Conservation (phyloP, 176 grass and related monocot genomes). For the Avena sativa region DNA sequence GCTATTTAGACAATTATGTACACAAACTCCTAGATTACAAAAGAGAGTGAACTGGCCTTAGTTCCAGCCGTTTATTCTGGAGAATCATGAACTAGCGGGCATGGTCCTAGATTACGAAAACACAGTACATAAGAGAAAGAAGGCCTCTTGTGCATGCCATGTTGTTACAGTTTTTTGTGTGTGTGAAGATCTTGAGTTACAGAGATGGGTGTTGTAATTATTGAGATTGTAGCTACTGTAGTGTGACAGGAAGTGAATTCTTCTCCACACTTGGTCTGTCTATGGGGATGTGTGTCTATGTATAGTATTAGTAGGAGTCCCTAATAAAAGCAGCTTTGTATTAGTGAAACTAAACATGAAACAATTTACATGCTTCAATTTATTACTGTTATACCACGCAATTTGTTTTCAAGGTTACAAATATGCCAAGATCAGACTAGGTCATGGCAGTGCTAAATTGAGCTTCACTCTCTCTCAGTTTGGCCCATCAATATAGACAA, state of each 20-base stretch:
- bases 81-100: slow-evolving; percentile 86
- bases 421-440: no score
- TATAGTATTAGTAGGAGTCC: slow-evolving; percentile 48
- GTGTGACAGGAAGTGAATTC: slow-evolving; percentile 38
- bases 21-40: no score
- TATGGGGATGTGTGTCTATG: slow-evolving; percentile 49
- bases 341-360: slow-evolving; percentile 26
- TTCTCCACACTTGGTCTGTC: slow-evolving; percentile 29
- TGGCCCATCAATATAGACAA: no score
- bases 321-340: slow-evolving; percentile 34
- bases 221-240: slow-evolving; percentile 46
- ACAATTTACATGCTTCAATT: no score
- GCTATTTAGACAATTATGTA: no score
- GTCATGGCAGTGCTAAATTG: no score
- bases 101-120: slow-evolving; percentile 82
- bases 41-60: no score
- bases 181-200: slow-evolving; percentile 2
- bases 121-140: background rate
- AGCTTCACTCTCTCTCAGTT: no score
- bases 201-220: slow-evolving; percentile 55
- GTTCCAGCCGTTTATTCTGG: no score
- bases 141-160: background rate
- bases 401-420: no score
- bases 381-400: no score
- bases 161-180: slow-evolving; percentile 33